A percentile compares a stretch with the other conserved stretches of the same genome.
Evolutionary conservation across 257 asterid species (phyloP).

Genomic region (Fraxinus americana): DNA sequence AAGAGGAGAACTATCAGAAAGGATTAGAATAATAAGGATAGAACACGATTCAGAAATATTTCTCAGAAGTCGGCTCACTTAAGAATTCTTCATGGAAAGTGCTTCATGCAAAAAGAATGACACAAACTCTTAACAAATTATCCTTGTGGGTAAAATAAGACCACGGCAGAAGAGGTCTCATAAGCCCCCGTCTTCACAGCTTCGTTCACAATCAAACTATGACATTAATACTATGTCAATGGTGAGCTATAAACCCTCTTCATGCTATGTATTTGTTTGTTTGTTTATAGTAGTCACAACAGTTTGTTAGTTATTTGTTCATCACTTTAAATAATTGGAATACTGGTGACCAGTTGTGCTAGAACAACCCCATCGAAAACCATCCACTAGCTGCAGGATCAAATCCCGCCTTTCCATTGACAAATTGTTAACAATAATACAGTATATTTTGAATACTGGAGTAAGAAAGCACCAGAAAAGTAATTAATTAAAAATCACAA

Average conservation of each 20-base stretch:
- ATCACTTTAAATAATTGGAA: background rate
- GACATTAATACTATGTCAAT: slow-evolving; percentile 13
- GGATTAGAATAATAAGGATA: slow-evolving; percentile 5
- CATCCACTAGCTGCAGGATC: background rate
- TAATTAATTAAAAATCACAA: background rate
- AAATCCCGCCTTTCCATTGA: background rate
- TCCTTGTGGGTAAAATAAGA: background rate
- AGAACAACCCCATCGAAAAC: background rate
- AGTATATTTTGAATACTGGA: background rate
- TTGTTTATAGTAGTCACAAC: background rate
- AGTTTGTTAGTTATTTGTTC: background rate
- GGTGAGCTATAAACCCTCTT: background rate
- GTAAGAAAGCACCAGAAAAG: background rate
- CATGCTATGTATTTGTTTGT: background rate
- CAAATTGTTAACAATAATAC: background rate
- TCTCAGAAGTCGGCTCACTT: background rate
- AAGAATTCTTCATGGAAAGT: background rate
- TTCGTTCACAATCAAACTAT: background rate
- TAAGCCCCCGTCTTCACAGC: background rate
- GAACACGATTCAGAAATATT: background rate
- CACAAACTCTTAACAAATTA: background rate
- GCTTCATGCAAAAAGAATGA: background rate
- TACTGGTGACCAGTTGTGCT: background rate
- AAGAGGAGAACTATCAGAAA: background rate
- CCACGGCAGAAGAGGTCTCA: background rate